Conservation (phyloP, 176 grass and related monocot genomes). For the Oryza meyeriana region DNA sequence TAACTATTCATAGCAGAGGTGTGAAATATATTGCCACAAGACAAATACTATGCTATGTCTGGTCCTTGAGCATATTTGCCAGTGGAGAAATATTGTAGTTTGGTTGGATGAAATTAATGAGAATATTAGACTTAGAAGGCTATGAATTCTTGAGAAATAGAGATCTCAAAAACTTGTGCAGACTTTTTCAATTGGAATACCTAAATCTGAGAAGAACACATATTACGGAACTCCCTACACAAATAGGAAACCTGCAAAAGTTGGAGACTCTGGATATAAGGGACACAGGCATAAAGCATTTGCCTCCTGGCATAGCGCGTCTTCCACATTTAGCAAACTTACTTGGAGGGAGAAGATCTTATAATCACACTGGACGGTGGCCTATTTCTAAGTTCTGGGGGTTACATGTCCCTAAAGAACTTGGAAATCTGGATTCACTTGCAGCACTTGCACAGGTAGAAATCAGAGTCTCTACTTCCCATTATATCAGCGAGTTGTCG, state of each 20-base stretch:
- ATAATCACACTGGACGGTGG: constrained; percentile 11
- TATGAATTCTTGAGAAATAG: not conserved
- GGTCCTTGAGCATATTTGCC: constrained; percentile 40
- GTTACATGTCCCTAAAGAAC: constrained; percentile 28
- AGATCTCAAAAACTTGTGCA: constrained; percentile 24
- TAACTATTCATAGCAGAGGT: constrained; percentile 34
- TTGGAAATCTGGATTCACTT: constrained; percentile 29
- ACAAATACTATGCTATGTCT: constrained; percentile 31
- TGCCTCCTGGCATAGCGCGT: constrained; percentile 30
- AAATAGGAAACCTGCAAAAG: constrained; percentile 29
- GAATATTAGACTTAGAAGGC: constrained; percentile 40
- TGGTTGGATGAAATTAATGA: constrained; percentile 38
- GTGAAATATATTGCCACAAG: constrained; percentile 23
- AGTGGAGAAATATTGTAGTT: constrained; percentile 23
- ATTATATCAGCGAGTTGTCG: not conserved
- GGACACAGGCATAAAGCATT: constrained; percentile 27
- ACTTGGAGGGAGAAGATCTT: constrained; percentile 30
- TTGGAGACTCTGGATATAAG: constrained; percentile 33
- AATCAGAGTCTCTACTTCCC: not conserved
- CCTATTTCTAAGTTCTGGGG: constrained; percentile 33
- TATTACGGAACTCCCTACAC: constrained; percentile 25
- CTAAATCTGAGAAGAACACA: constrained; percentile 27
- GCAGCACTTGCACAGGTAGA: constrained; percentile 34
- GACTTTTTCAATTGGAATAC: constrained; percentile 39
- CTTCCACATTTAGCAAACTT: constrained; percentile 31